Evolutionary conservation across 176 grass and related monocot species (phyloP).

Genomic region (Triticum urartu): DNA sequence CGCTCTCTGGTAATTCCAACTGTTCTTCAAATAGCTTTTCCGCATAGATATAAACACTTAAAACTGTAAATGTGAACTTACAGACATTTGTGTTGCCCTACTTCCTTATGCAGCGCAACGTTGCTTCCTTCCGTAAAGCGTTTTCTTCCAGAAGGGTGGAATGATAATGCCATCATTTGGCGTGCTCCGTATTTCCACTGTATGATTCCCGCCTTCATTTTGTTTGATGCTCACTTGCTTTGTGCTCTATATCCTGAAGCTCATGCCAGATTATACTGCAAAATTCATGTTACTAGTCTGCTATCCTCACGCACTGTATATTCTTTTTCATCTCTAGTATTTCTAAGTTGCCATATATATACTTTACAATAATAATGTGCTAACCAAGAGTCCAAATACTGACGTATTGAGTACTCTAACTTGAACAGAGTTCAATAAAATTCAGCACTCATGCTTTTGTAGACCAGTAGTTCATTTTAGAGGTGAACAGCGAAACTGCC

Average conservation of each 20-base stretch:
- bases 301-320: not conserved
- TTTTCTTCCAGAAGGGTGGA: constrained; percentile 83
- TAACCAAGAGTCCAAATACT: not conserved
- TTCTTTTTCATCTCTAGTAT: not conserved
- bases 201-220: constrained; percentile 33
- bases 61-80: not conserved
- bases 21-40: not conserved
- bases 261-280: not conserved
- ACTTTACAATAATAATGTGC: not conserved
- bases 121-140: constrained; percentile 71
- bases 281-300: not conserved
- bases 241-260: not conserved
- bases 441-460: not conserved
- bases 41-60: not conserved
- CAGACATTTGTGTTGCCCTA: not conserved
- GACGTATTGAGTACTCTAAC: not conserved
- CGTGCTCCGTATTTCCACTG: constrained; percentile 58
- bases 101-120: constrained; percentile 57
- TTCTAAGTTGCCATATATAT: not conserved
- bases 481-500: not conserved
- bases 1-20: constrained; percentile 64
- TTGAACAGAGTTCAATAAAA: not conserved
- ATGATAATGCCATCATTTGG: constrained; percentile 58
- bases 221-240: not conserved
- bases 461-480: not conserved